A percentile compares a stretch with the other conserved stretches of the same genome.
These are phyloP conservation scores for Xylaria digitata DNA, from an alignment of 2,329 filamentous ascomycete species.

Conservation along the genomic window DNA sequence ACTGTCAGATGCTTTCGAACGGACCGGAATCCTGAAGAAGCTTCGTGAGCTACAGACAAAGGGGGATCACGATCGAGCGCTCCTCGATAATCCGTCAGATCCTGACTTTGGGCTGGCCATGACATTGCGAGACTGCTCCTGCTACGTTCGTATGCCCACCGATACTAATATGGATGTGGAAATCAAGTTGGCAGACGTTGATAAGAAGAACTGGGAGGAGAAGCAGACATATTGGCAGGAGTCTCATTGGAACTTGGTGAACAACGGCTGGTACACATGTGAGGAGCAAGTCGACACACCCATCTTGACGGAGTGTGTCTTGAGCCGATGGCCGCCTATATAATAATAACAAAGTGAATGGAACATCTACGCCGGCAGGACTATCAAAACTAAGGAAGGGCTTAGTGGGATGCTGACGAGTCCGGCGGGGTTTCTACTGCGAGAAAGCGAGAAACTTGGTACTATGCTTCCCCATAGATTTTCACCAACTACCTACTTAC, in stretches of 20 bases:
- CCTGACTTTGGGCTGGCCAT: conserved; percentile 74
- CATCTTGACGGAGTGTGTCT: conserved; percentile 48
- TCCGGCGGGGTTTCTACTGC: background rate
- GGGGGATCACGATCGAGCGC: conserved; percentile 58
- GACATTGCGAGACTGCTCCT: conserved; percentile 83
- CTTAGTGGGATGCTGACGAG: background rate
- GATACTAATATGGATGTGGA: conserved; percentile 54
- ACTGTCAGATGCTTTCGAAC: conserved; percentile 54
- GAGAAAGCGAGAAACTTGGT: background rate
- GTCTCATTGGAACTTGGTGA: conserved; percentile 71
- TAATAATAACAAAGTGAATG: conserved; percentile 16
- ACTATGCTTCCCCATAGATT: background rate
- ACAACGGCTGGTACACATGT: conserved; percentile 74
- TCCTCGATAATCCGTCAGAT: conserved; percentile 55
- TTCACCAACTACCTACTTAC: background rate
- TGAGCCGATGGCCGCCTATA: conserved; percentile 38
- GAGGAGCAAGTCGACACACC: conserved; percentile 41
- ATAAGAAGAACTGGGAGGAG: conserved; percentile 75
- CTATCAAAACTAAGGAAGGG: conserved; percentile 5
- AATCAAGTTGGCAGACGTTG: conserved; percentile 78
- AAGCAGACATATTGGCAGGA: conserved; percentile 77
- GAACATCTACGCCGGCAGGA: background rate
- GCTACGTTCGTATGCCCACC: conserved; percentile 71
- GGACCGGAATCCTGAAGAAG: conserved; percentile 53
- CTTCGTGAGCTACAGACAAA: conserved; percentile 52